Evolutionary conservation across 345 rosid species (phyloP).

Genomic region (Psidium friedrichsthalianum): DNA sequence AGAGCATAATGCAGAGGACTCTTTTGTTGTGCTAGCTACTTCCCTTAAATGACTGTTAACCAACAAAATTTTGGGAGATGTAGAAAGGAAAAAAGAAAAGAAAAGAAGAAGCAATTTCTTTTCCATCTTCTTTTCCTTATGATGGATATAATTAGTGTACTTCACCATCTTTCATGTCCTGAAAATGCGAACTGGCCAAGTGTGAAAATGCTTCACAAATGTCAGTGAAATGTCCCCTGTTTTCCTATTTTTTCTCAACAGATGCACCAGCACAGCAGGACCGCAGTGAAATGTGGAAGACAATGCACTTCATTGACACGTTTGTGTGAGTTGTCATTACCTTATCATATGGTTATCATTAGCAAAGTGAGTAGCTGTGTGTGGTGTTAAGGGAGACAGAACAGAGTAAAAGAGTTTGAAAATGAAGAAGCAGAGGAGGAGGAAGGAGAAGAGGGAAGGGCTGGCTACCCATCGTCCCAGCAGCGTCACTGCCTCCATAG

Average conservation of each 20-base stretch:
- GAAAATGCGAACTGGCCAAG: not conserved
- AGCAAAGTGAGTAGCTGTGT: not conserved
- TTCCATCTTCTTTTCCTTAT: not conserved
- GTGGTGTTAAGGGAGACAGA: not conserved
- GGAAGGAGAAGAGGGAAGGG: not conserved
- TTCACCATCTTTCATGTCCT: not conserved
- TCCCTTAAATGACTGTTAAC: not conserved
- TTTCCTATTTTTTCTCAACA: not conserved
- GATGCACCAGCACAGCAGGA: not conserved
- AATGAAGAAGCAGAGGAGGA: not conserved
- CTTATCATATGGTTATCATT: not conserved
- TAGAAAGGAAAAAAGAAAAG: not conserved
- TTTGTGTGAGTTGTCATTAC: not conserved
- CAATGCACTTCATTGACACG: not conserved
- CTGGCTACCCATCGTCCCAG: constrained; percentile 77
- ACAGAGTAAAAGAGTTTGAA: not conserved
- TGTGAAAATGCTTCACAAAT: not conserved
- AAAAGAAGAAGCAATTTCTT: not conserved
- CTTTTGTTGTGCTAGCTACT: not conserved
- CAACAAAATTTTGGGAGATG: not conserved
- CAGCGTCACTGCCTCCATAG: constrained; percentile 82
- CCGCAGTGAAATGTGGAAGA: not conserved
- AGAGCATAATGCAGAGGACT: not conserved
- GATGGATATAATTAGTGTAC: not conserved
- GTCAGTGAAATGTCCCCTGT: not conserved